phyloP scores from a whole-genome alignment of 2,329 filamentous ascomycete genomes.

The Coniochaeta pulveracea region DNA sequence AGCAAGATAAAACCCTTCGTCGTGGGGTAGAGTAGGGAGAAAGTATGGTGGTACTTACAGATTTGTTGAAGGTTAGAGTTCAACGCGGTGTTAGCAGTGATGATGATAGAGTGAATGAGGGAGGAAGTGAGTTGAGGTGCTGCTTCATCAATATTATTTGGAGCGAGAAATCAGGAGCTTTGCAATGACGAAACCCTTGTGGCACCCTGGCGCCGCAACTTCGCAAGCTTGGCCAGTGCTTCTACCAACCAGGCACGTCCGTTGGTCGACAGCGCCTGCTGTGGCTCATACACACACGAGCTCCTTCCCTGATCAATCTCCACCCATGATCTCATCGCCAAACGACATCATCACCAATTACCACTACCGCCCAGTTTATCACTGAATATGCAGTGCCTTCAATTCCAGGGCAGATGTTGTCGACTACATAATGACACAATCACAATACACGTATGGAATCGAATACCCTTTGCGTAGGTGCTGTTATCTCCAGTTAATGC shows the following conservation, averaged over 20 bases:
- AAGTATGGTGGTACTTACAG: background rate
- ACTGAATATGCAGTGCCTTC: background rate
- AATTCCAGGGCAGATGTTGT: background rate
- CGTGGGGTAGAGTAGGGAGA: background rate
- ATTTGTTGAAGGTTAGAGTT: too few relatives aligned
- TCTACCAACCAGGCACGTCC: background rate
- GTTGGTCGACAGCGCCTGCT: background rate
- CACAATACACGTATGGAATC: too few relatives aligned
- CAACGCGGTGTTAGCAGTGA: too few relatives aligned
- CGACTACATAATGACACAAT: too few relatives aligned
- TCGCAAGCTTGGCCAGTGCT: conserved; percentile 2
- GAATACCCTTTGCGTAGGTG: too few relatives aligned
- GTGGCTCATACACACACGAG: background rate
- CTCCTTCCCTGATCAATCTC: conserved; percentile 4
- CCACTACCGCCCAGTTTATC: background rate
- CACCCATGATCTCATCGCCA: conserved; percentile 17
- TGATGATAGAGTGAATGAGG: background rate
- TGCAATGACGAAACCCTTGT: conserved; percentile 4
- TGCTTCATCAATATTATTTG: conserved; percentile 4
- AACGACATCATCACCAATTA: conserved; percentile 1
- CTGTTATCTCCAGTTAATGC: too few relatives aligned
- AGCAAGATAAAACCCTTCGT: background rate
- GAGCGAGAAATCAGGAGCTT: background rate
- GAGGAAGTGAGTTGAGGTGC: background rate
- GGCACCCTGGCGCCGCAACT: too few relatives aligned